Evolutionary conservation across 495 filamentous ascomycete genomes (phyloP).

Genomic region (Lophium mytilinum): DNA sequence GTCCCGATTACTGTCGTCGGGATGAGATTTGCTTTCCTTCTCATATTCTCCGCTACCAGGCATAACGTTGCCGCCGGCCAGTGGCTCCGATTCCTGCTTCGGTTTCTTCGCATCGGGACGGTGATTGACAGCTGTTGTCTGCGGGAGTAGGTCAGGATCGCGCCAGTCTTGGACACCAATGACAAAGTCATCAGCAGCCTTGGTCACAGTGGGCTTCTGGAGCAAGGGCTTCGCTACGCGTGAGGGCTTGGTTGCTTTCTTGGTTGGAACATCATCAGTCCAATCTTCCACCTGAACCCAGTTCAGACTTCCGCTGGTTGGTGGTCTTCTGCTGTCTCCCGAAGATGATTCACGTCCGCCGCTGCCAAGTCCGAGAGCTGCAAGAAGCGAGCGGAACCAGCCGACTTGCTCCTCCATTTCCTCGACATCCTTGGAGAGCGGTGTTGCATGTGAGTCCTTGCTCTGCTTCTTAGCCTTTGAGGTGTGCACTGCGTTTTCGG

Average conservation of each 20-base stretch:
- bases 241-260: conserved; percentile 29
- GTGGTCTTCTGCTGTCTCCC: conserved; percentile 58
- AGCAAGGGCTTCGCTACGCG: conserved; percentile 19
- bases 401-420: conserved; percentile 19
- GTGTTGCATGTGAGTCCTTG: conserved; percentile 2
- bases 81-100: conserved; percentile 30
- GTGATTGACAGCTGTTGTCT: conserved; percentile 17
- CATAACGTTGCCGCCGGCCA: conserved; percentile 63
- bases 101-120: conserved; percentile 14
- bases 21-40: conserved; percentile 29
- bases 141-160: conserved; percentile 60
- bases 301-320: conserved; percentile 75
- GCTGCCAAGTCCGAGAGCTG: conserved; percentile 46
- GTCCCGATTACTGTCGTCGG: not conserved
- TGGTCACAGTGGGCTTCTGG: conserved; percentile 21
- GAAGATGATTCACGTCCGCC: conserved; percentile 22
- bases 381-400: conserved; percentile 52
- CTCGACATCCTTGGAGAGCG: conserved; percentile 1
- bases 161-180: conserved; percentile 92
- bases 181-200: conserved; percentile 58
- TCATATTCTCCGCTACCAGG: conserved; percentile 72
- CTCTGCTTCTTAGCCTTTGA: conserved; percentile 19
- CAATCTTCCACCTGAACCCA: conserved; percentile 66
- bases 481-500: conserved; percentile 4
- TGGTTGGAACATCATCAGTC: conserved; percentile 39